These are phyloP conservation scores for Ascochyta clinopodiicola DNA, from an alignment of 2,329 filamentous ascomycete species.

Conservation along the genomic window DNA sequence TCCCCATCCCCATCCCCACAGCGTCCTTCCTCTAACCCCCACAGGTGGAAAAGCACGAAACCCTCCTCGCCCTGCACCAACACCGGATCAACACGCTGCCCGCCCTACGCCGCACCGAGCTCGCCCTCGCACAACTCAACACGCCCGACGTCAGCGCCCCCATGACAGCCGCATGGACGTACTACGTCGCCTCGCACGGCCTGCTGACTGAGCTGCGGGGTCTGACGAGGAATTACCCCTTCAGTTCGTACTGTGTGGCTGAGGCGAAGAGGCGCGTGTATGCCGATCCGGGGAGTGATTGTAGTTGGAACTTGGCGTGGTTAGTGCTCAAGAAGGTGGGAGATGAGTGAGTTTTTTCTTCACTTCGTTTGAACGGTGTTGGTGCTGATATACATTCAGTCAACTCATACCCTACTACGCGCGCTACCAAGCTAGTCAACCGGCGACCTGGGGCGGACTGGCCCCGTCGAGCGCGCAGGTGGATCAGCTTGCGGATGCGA, in stretches of 20 bases:
- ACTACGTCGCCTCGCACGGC: constrained; percentile 75
- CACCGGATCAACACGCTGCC: constrained; percentile 77
- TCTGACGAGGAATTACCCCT: constrained; percentile 71
- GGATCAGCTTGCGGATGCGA: constrained; percentile 65
- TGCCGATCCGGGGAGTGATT: constrained; percentile 68
- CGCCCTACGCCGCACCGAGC: constrained; percentile 74
- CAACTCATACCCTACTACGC: constrained; percentile 68
- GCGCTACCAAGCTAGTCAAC: constrained; percentile 64
- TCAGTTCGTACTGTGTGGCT: constrained; percentile 67
- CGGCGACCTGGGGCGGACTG: constrained; percentile 73
- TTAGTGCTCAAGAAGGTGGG: constrained; percentile 71
- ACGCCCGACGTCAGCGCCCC: constrained; percentile 67
- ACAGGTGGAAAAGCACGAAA: constrained; percentile 58
- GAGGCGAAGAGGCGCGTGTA: constrained; percentile 71
- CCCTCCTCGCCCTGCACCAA: constrained; percentile 68
- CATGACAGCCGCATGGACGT: constrained; percentile 73
- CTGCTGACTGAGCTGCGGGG: constrained; percentile 73
- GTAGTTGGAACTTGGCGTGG: constrained; percentile 81
- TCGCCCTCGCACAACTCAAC: constrained; percentile 65
- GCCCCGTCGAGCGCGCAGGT: constrained; percentile 64
- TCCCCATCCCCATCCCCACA: not conserved
- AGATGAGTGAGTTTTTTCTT: constrained; percentile 61
- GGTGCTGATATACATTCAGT: constrained; percentile 47
- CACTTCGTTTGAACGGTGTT: not conserved
- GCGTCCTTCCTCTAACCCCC: not conserved